Percentiles rank a stretch among this genome's conserved stretches.
phyloP scores from a whole-genome alignment of 306 rosid species.

The Cicer arietinum region DNA sequence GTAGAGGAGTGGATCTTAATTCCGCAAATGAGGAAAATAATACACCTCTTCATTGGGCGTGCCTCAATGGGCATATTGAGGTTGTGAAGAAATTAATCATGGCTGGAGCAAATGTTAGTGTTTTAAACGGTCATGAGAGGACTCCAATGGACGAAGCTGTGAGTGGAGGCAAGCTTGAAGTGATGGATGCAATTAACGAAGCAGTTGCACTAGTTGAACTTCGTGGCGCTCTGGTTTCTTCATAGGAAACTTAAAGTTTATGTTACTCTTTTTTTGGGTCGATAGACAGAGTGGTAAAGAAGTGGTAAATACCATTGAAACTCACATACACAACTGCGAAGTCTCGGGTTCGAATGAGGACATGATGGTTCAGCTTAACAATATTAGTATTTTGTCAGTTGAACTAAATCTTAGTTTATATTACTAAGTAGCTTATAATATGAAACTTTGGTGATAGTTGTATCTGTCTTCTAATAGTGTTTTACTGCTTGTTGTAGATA shows the following conservation, averaged over 20 bases:
- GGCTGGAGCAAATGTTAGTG: slow-evolving; percentile 75
- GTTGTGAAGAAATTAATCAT: slow-evolving; percentile 85
- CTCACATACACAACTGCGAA: no score
- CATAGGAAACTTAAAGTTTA: slow-evolving; percentile 24
- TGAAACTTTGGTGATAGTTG: not conserved
- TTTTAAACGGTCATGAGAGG: slow-evolving; percentile 79
- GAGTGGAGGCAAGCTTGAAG: slow-evolving; percentile 66
- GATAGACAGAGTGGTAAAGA: no score
- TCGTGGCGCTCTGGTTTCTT: slow-evolving; percentile 55
- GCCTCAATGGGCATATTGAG: slow-evolving; percentile 95
- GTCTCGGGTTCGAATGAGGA: no score
- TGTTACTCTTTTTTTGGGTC: not conserved
- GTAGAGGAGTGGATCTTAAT: slow-evolving; percentile 76
- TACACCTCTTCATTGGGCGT: slow-evolving; percentile 96
- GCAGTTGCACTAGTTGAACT: slow-evolving; percentile 78
- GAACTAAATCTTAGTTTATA: not conserved
- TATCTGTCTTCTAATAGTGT: not conserved
- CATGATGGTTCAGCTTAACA: no score
- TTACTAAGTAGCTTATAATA: not conserved
- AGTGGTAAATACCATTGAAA: no score
- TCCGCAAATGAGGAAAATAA: slow-evolving; percentile 76
- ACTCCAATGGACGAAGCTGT: slow-evolving; percentile 93
- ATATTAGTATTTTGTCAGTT: no score
- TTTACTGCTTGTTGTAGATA: not conserved
- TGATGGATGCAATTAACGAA: slow-evolving; percentile 77